Evolutionary conservation across 352 stramenopile genomes (phyloP), one percentile per base, ranked within the genome.

Genomic region (Thalassiosira ordinaria): DNA sequence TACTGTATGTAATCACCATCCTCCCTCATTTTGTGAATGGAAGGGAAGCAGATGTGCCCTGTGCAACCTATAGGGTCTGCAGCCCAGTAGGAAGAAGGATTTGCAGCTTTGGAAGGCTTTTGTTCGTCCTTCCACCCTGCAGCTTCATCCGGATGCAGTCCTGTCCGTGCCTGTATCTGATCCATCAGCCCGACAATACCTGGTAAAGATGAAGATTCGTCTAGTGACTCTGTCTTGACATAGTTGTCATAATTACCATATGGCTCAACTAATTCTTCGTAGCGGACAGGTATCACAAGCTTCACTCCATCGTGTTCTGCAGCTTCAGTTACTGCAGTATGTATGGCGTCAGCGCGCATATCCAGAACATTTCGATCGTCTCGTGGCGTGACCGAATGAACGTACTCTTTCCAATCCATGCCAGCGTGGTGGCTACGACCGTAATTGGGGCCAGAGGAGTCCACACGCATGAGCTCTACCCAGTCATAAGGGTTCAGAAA

Each of bases 401-500:
- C 37, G 59, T 69, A 82, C 16, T 76, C 57, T 65, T 68, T 61
- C 76, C 76, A 84, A 24, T 72, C 60, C 63, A 75, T 74, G 16
- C 18, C 61, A 39, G n/a, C n/a, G n/a, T n/a, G n/a, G n/a, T n/a
- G n/a, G n/a, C 44, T 35, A 44, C 67, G 41, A 71, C 29, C 47
- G 24, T 61, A 52, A 6, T 46, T 67, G 18, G 41, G 57, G 46
- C 73, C 75, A 35, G 41, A 33, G 20, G 56, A 49, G 33, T 66
- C 37, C 27, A 69, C 22, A 31, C 47, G 59, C 62, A 80, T 80
- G 56, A 80, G 49, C 63, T 80, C 72, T 13, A 80, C 44, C 61
- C 68, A 84, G 24, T 74, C 68, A 67, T 84, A 79, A 24, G 76
- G 76, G 35, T 84, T 84, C 2, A 84, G 18, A 53, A 78, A 84